Evolutionary conservation across 805 yeast species (phyloP).

Genomic region (Barnettozyma californica): DNA sequence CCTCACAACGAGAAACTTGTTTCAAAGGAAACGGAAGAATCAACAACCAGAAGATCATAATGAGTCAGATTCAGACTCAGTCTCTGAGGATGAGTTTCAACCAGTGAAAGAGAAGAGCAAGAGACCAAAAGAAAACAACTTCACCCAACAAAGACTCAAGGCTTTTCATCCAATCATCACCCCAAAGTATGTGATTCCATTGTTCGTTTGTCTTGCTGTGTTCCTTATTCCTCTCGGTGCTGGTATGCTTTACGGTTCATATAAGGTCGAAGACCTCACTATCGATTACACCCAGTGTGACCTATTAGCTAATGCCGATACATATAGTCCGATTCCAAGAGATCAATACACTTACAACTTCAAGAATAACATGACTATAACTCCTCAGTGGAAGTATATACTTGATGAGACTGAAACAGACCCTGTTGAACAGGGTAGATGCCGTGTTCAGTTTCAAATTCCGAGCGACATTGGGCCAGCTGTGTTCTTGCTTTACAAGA

Average conservation of each 20-base stretch:
- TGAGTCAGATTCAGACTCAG: slow-evolving; percentile 36
- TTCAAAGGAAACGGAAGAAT: slow-evolving; percentile 15
- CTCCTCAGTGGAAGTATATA: slow-evolving; percentile 66
- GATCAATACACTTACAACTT: slow-evolving; percentile 56
- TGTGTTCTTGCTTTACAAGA: slow-evolving; percentile 68
- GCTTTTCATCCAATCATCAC: slow-evolving; percentile 78
- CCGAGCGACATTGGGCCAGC: slow-evolving; percentile 73
- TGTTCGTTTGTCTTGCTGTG: slow-evolving; percentile 67
- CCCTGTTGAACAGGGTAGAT: slow-evolving; percentile 47
- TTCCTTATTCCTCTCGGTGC: slow-evolving; percentile 89
- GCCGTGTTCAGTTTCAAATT: slow-evolving; percentile 68
- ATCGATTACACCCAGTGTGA: slow-evolving; percentile 76
- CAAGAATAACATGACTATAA: slow-evolving; percentile 32
- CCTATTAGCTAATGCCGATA: slow-evolving; percentile 38
- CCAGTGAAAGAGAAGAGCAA: slow-evolving; percentile 43
- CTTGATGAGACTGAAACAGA: slow-evolving; percentile 39
- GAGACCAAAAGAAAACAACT: slow-evolving; percentile 69
- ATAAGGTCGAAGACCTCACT: slow-evolving; percentile 63
- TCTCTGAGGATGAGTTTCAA: slow-evolving; percentile 38
- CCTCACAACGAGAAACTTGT: slow-evolving; percentile 23
- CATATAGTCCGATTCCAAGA: slow-evolving; percentile 48
- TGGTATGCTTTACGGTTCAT: slow-evolving; percentile 65
- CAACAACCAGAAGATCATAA: slow-evolving; percentile 8
- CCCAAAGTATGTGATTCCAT: slow-evolving; percentile 82
- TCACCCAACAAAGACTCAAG: slow-evolving; percentile 59